Evolutionary conservation across 192 early-diverging fungal species (phyloP), one percentile per base, ranked within the genome.

Genomic region (Linnemannia hyalina): DNA sequence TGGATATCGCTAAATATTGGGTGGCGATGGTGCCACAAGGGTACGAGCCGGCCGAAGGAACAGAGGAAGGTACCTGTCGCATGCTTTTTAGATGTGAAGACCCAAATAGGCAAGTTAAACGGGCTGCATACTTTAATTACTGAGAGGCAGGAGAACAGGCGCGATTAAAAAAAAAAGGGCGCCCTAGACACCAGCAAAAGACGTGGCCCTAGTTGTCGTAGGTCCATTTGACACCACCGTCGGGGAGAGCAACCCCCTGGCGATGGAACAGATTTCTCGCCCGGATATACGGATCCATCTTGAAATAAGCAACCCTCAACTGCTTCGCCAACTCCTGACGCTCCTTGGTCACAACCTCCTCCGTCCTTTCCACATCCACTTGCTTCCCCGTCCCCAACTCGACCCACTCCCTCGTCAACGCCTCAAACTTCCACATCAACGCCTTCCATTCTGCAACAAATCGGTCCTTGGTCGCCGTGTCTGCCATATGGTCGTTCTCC

Each of bases 381-480:
- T 76, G 55, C 16, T 65, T 60, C 8, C 60, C 49, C 16, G 75
- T 77, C 1, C 63, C 57, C 1, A 41, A 32, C 32, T 47, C 29
- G 32, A 88, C 78, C 93, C 92, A 94, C 26, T 82, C 70, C 42
- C 83, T 82, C 13, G 90, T 93, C 38, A 85, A 80, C 0, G 76
- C 54, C 80, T 94, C 93, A 35, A 93, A 88, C 23, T 81, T 79
- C 41, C 85, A 77, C 68, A 88, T 85, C 8, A 84, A 87, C 18
- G 54, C 80, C 22, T 70, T 74, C 46, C 90, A 85, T 35, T 77
- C 86, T 8, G 29, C 79, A 38, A 83, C 46, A 5, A 73, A 42
- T 7, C 70, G 65, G 15, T 78, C 82, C 46, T 83, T 78, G n/a
- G 77, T 70, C 29, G 18, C 77, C 7, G 71, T 76, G 46, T 78